phyloP scores from a whole-genome alignment of 306 rosid genomes.

The Pachyrhizus erosus region DNA sequence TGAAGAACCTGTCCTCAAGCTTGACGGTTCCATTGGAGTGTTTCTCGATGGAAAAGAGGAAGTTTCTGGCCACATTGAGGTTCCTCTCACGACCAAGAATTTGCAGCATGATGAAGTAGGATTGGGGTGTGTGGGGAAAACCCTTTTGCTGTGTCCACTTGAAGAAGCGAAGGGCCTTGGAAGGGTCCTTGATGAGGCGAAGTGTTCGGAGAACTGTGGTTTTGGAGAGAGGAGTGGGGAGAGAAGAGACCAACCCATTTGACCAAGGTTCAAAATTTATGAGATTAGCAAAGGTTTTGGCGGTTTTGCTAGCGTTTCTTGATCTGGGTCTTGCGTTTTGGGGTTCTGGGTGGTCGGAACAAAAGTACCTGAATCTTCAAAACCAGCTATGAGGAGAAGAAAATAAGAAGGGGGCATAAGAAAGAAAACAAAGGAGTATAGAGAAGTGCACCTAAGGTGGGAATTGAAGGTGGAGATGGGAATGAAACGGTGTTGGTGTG shows the following conservation, averaged over 20 bases:
- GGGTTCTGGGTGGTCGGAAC: conserved; percentile 40
- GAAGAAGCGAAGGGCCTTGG: conserved; percentile 68
- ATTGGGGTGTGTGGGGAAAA: conserved; percentile 59
- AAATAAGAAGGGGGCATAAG: too few relatives aligned
- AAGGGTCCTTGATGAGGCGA: conserved; percentile 54
- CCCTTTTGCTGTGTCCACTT: conserved; percentile 67
- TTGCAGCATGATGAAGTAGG: conserved; percentile 68
- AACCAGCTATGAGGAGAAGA: not conserved
- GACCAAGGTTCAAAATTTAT: conserved; percentile 69
- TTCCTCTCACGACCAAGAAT: conserved; percentile 62
- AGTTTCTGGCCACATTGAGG: conserved; percentile 77
- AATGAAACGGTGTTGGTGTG: not conserved
- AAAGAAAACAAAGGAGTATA: not conserved
- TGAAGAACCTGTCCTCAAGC: conserved; percentile 73
- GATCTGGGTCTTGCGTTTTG: conserved; percentile 45
- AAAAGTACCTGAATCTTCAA: conserved; percentile 51
- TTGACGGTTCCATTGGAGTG: conserved; percentile 68
- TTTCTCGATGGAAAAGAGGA: conserved; percentile 71
- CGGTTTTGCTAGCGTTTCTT: conserved; percentile 51
- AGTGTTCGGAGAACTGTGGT: conserved; percentile 72
- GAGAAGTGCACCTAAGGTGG: conserved; percentile 44
- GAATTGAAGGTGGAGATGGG: conserved; percentile 24
- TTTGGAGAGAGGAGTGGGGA: conserved; percentile 61
- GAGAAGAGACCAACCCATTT: conserved; percentile 50
- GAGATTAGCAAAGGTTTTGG: conserved; percentile 57